These are phyloP conservation scores for Globisporangium paddicum DNA, from an alignment of 352 stramenopile species.

Conservation along the genomic window DNA sequence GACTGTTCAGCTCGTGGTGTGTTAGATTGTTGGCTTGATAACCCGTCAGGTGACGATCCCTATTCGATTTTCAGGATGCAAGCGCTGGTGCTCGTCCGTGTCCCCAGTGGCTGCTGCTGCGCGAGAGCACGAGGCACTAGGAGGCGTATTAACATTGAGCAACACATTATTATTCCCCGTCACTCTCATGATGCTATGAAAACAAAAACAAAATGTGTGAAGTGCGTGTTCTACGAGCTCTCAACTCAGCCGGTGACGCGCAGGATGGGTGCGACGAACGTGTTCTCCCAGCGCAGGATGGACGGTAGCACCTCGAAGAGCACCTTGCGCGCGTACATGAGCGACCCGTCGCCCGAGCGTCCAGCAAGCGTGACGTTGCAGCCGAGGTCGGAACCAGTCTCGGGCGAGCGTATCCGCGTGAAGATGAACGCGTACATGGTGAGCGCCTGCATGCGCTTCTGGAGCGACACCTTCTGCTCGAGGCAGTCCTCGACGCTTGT, in stretches of 20 bases:
- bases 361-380: slow-evolving; percentile 28
- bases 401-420: slow-evolving; percentile 11
- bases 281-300: slow-evolving; percentile 39
- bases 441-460: slow-evolving; percentile 16
- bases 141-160: too few species aligned
- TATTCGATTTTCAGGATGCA: too few species aligned
- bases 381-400: slow-evolving; percentile 9
- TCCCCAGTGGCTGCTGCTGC: too few species aligned
- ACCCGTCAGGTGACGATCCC: too few species aligned
- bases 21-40: too few species aligned
- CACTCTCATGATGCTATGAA: too few species aligned
- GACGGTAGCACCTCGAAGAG: slow-evolving; percentile 30
- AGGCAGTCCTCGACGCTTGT: slow-evolving; percentile 17
- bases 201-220: too few species aligned
- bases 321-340: slow-evolving; percentile 30
- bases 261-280: slow-evolving; percentile 28
- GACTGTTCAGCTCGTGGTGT: too few species aligned
- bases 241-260: slow-evolving; percentile 19
- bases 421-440: slow-evolving; percentile 41
- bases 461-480: slow-evolving; percentile 16
- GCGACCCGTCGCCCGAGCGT: slow-evolving; percentile 22
- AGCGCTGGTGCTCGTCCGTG: too few species aligned
- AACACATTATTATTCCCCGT: too few species aligned
- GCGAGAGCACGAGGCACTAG: too few species aligned
- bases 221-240: too few species aligned